Conservation (phyloP, 306 rosid genomes). For the Castanospermum australe region DNA sequence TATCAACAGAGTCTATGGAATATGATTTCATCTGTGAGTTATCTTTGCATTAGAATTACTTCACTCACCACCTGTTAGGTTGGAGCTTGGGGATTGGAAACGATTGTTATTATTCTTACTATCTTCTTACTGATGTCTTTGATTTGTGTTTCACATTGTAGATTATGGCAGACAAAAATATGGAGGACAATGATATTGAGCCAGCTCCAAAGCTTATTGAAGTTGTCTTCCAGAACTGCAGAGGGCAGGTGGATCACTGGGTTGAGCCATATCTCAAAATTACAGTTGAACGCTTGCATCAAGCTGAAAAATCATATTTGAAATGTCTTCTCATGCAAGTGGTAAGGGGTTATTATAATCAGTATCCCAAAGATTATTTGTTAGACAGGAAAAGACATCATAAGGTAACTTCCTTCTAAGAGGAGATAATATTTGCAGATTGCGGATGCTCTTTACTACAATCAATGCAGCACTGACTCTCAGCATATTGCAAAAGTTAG, state of each 20-base stretch:
- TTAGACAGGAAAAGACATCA: neutral
- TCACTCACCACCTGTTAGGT: neutral
- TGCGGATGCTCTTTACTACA: slow-evolving; percentile 89
- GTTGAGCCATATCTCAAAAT: slow-evolving; percentile 88
- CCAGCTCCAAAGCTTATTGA: slow-evolving; percentile 94
- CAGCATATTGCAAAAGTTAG: slow-evolving; percentile 69
- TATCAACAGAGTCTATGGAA: slow-evolving; percentile 95
- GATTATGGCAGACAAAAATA: slow-evolving; percentile 78
- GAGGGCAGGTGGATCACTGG: slow-evolving; percentile 96
- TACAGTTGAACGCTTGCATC: slow-evolving; percentile 71
- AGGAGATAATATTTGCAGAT: slow-evolving; percentile 45
- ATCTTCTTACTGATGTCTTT: slow-evolving; percentile 13
- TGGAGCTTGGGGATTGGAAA: neutral
- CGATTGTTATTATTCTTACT: neutral
- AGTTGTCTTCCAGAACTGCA: slow-evolving; percentile 86
- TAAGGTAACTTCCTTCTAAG: slow-evolving; percentile 8
- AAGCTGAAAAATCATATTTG: slow-evolving; percentile 66
- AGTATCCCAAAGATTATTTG: neutral
- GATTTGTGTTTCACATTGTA: slow-evolving; percentile 32
- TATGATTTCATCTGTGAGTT: slow-evolving; percentile 88
- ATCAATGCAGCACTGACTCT: slow-evolving; percentile 74
- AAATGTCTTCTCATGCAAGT: slow-evolving; percentile 94
- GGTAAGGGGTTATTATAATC: slow-evolving; percentile 50
- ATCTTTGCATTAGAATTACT: slow-evolving; percentile 8
- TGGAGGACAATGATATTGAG: slow-evolving; percentile 89